Evolutionary conservation across 2,329 filamentous ascomycete genomes (phyloP), one percentile per base, ranked within the genome.

Genomic region (Aspergillus pseudonomiae): DNA sequence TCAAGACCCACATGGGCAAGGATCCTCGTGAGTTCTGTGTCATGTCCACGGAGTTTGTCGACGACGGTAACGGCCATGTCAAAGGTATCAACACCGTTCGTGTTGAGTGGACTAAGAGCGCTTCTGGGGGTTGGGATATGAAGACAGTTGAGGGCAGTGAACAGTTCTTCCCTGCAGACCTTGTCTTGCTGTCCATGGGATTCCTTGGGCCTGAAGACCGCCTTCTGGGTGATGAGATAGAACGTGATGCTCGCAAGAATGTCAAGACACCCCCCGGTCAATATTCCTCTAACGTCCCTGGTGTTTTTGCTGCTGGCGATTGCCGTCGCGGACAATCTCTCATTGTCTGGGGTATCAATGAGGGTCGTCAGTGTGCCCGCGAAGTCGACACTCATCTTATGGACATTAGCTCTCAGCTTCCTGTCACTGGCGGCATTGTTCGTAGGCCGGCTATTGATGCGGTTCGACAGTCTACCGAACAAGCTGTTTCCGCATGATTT

Each of bases 301-400:
- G 94, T 67, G 89, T 97, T 59, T 97, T 97, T 78, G 93, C 94
- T 65, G 94, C 94, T 65, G 94, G 94, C 81, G 94, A 98, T 80
- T 97, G 94, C 80, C 91, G 94, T 65, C 91, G 94, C 75, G 94
- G 94, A 62, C 94, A 98, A 82, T 96, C 93, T 61, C 84, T 98
- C 63, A 97, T 98, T 80, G 94, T 98, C 69, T 98, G 94, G 91
- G 94, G 94, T 77, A 98, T 98, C 84, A 98, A 98, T 77, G 94
- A 98, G 82, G 94, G 94, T 73, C 91, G 94, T 72, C 92, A 95
- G 83, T 90, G 91, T 72, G 94, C 94, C 73, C 91, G 94, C 66
- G 94, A 98, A 79, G 91, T 97, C 62, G 94, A 98, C 78, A 80
- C 92, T 59, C 97, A 88, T 84, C 89, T 98, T 52, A 92, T 91